Conservation (phyloP, 2,329 filamentous ascomycete genomes). For the Cylindrodendrum hubeiense region DNA sequence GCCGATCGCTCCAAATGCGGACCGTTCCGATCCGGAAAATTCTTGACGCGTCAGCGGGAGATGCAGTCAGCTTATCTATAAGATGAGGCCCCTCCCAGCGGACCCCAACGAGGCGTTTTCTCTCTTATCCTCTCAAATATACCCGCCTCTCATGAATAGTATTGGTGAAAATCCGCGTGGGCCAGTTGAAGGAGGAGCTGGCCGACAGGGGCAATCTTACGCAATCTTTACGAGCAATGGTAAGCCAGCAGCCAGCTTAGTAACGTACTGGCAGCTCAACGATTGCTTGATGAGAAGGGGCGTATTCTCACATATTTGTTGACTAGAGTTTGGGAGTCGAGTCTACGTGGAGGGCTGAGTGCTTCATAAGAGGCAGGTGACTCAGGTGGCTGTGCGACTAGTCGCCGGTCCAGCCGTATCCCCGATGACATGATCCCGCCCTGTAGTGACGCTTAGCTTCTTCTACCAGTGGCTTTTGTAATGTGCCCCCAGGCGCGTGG, state of each 20-base stretch:
- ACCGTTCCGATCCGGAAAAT: no score
- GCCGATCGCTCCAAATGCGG: neutral
- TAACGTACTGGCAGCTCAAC: neutral
- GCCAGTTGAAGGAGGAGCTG: neutral
- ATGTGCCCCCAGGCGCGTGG: no score
- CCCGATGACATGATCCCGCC: neutral
- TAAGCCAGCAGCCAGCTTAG: no score
- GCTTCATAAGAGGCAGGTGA: neutral
- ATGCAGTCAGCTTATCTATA: neutral
- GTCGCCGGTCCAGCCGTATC: no score
- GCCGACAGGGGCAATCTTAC: neutral
- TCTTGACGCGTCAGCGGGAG: neutral
- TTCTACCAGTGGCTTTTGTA: no score
- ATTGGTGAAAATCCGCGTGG: neutral
- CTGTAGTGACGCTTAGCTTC: no score
- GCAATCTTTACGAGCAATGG: neutral
- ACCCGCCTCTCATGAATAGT: neutral
- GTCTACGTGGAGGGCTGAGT: no score
- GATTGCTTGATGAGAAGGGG: neutral
- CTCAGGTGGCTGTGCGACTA: neutral
- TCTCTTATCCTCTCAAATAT: neutral
- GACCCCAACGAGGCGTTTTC: neutral
- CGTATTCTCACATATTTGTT: neutral
- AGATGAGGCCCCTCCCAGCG: neutral
- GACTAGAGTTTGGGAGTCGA: neutral